Evolutionary conservation across 1,284 basidiomycete species (phyloP).

Genomic region (Ceratobasidium theobromae): DNA sequence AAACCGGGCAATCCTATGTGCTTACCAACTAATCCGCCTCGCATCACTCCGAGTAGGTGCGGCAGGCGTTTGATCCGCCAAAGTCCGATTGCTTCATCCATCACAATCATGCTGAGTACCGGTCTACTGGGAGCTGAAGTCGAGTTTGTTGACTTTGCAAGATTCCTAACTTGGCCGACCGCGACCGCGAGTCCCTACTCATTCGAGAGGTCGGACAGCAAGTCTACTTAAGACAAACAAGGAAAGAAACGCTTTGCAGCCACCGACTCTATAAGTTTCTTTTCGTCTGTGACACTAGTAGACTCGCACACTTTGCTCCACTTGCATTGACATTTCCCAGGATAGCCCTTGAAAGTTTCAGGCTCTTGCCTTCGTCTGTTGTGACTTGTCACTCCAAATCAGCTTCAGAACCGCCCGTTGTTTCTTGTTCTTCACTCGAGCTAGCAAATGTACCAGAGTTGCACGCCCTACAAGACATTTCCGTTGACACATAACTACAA

Average conservation of each 20-base stretch:
- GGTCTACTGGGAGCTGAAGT: too few relatives aligned
- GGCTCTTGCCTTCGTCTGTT: neutral
- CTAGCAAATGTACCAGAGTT: neutral
- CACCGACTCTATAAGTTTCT: neutral
- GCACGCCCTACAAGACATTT: conserved; percentile 7
- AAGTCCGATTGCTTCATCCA: conserved; percentile 5
- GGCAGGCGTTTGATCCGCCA: neutral
- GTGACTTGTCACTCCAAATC: neutral
- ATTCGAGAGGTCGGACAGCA: too few relatives aligned
- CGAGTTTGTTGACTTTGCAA: too few relatives aligned
- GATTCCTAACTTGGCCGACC: too few relatives aligned
- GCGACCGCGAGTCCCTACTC: too few relatives aligned
- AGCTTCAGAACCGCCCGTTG: neutral
- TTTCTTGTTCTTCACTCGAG: neutral
- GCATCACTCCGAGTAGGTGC: neutral
- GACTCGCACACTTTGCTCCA: neutral
- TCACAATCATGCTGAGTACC: neutral
- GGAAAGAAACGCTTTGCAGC: neutral
- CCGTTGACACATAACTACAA: neutral
- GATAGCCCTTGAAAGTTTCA: neutral
- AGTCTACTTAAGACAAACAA: neutral
- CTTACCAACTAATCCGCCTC: conserved; percentile 8
- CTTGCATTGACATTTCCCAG: conserved; percentile 1
- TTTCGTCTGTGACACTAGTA: neutral
- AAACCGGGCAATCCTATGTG: neutral